These are phyloP conservation scores for Acacia melanoxylon DNA, from an alignment of 306 rosid species.

Conservation along the genomic window DNA sequence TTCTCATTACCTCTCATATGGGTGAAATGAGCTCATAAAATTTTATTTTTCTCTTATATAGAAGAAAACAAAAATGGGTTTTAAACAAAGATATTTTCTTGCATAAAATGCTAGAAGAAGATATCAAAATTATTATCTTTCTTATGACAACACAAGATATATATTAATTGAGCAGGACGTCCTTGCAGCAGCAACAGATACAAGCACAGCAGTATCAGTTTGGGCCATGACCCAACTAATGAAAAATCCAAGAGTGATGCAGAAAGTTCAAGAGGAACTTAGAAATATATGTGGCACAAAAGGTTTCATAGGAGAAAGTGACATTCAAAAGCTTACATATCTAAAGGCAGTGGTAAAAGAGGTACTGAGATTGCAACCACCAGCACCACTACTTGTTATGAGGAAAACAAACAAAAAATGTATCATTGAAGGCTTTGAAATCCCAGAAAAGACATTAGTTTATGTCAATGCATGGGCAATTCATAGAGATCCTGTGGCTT, in stretches of 20 bases:
- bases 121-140: not conserved
- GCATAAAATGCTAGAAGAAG: not conserved
- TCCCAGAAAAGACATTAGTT: not conserved
- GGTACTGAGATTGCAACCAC: not conserved
- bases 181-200: constrained; percentile 28
- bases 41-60: too few species aligned
- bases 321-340: constrained; percentile 18
- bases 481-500: not conserved
- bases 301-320: not conserved
- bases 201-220: constrained; percentile 19
- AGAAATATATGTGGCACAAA: not conserved
- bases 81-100: too few species aligned
- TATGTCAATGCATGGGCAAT: not conserved
- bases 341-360: constrained; percentile 4
- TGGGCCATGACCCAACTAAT: constrained; percentile 26
- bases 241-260: constrained; percentile 10
- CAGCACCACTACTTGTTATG: not conserved
- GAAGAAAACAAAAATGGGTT: too few species aligned
- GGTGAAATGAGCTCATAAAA: not conserved
- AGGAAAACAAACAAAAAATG: not conserved
- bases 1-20: not conserved
- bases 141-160: not conserved
- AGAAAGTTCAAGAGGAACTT: not conserved
- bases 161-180: not conserved
- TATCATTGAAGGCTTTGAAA: not conserved